phyloP scores from a whole-genome alignment of 352 stramenopile genomes.

The Elongisporangium anandrum region DNA sequence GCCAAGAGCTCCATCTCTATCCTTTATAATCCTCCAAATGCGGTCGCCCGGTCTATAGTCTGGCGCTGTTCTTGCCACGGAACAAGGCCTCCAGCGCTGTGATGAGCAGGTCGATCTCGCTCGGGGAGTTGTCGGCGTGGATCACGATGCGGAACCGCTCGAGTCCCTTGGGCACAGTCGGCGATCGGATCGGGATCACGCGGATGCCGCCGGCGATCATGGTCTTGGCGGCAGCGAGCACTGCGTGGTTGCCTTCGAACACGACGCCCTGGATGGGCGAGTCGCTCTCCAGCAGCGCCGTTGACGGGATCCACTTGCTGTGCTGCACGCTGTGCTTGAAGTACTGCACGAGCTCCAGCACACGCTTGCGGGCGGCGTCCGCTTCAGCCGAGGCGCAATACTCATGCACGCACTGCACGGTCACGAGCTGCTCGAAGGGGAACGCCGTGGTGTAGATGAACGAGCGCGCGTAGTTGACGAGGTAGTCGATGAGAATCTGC shows the following conservation, averaged over 20 bases:
- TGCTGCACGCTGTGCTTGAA: constrained; percentile 68
- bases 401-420: constrained; percentile 88
- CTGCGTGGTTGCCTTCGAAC: constrained; percentile 87
- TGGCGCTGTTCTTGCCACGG: constrained; percentile 9
- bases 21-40: background rate
- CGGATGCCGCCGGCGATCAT: constrained; percentile 77
- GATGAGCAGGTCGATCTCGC: constrained; percentile 80
- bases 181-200: constrained; percentile 93
- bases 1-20: no score
- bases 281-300: constrained; percentile 57
- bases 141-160: constrained; percentile 96
- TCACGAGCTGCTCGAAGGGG: constrained; percentile 88
- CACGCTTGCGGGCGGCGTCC: constrained; percentile 29
- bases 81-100: constrained; percentile 47
- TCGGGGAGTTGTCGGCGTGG: constrained; percentile 91
- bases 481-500: constrained; percentile 88
- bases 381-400: constrained; percentile 57
- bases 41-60: constrained; percentile 36
- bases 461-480: constrained; percentile 96
- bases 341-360: constrained; percentile 58
- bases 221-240: constrained; percentile 68
- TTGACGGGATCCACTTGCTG: constrained; percentile 29
- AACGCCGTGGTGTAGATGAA: constrained; percentile 98
- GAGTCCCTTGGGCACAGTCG: constrained; percentile 91
- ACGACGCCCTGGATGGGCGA: constrained; percentile 95